Evolutionary conservation across 441 rosid species (phyloP), one percentile per base, ranked within the genome.

Genomic region (Gossypium gossypioides): DNA sequence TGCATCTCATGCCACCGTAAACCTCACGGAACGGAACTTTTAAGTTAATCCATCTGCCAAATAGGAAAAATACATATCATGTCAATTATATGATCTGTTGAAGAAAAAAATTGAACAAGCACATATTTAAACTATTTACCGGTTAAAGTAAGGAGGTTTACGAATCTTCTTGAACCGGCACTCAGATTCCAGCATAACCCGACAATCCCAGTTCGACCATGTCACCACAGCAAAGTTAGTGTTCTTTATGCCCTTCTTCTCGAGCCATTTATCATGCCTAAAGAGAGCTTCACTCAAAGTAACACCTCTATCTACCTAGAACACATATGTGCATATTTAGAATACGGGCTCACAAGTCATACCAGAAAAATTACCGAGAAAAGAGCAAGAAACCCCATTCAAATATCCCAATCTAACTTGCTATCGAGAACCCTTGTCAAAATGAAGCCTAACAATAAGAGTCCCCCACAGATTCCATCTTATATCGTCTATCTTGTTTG

Each of bases 191-290:
- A 89, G 75, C 90, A 89, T 89, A 42, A 86, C 89, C 21, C 86
- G 80, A 62, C 90, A 87, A 78, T 89, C 91, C 91, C 94, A 89
- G 74, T 89, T 84, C 4, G 91, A 87, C 91, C 91, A 87, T 6
- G 94, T 89, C 66, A 87, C 94, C 37, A 89, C 86, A 58, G 90
- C 90, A 69, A 89, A 89, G 77, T 80, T 89, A 16, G 87, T 76
- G 72, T 81, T 77, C 58, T 89, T 87, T 32, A 89, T 85, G 50
- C 90, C 94, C 76, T 77, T 89, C 74, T 84, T 81, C 74, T 87
- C 90, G 48, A 89, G 94, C 94, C 94, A 89, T 79, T 85, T 84
- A 74, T 87, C 91, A 79, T 89, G 93, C 83, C 77, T 83, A 59
- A 85, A 81, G 12, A 89, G 81, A 50, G 91, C 93, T 74, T 85